Percentiles rank a stretch among this genome's conserved stretches.
phyloP scores from a whole-genome alignment of 2,329 filamentous ascomycete genomes.

The Cercospora zeae-maydis region DNA sequence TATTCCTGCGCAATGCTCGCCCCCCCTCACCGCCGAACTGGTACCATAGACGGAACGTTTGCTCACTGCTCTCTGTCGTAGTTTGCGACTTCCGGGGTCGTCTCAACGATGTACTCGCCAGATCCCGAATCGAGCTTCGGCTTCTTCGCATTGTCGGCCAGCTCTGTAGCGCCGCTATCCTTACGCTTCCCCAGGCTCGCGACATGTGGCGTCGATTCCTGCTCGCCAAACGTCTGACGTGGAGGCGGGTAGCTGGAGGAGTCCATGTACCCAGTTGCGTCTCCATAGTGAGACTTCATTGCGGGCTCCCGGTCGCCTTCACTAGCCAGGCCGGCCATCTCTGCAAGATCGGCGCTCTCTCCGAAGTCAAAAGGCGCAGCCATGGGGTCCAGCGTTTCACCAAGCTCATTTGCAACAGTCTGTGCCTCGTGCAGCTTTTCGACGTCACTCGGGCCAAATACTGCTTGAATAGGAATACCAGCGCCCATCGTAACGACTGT shows the following conservation, averaged over 20 bases:
- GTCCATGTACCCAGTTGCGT: neutral
- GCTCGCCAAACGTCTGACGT: neutral
- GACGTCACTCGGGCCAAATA: constrained; percentile 13
- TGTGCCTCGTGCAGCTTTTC: constrained; percentile 11
- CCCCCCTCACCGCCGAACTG: neutral
- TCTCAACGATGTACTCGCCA: constrained; percentile 2
- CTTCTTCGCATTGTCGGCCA: constrained; percentile 9
- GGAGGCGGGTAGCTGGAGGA: neutral
- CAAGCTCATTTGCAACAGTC: neutral
- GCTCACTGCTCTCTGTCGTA: neutral
- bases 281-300: neutral
- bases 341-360: neutral
- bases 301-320: neutral
- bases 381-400: constrained; percentile 12
- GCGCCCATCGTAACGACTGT: neutral
- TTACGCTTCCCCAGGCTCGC: constrained; percentile 24
- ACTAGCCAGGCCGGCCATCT: neutral
- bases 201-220: neutral
- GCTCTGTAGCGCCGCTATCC: neutral
- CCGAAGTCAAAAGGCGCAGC: constrained; percentile 15
- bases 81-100: neutral
- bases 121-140: neutral
- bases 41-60: neutral
- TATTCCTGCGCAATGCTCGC: neutral
- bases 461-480: neutral